Evolutionary conservation across 2,329 filamentous ascomycete genomes (phyloP), one percentile per base, ranked within the genome.

Genomic region (Fusarium luffae): DNA sequence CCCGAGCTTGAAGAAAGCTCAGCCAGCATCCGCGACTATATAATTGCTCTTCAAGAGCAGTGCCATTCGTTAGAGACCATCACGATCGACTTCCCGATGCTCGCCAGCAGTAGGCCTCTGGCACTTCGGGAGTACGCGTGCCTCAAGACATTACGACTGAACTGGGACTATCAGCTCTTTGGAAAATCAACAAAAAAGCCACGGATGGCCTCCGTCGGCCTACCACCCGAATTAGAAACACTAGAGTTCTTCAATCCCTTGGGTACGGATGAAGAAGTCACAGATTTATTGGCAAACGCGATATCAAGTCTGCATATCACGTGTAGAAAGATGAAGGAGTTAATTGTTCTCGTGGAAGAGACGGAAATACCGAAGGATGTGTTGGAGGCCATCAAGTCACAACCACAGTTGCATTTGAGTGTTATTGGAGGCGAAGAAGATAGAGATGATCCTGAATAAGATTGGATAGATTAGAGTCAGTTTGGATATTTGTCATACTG

Each of bases 111-210:
- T n/a, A 80, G 80, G 18, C 76, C 84, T 5, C 69, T 85, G 16
- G 77, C 81, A 25, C 77, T 85, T 60, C 76, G 83, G 9, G 82
- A 84, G 10, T 85, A 85, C 37, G 75, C 73, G 6, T 73, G 73
- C 0, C 78, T 85, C 21, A 82, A 77, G 49, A 79, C 78, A 1
- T 73, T 85, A 9, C 78, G 80, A 30, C 48, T 85, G 27, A 82
- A 82, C 64, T 83, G 81, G 80, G 84, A 85, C 68, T 82, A 82
- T 44, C 84, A 85, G 64, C 80, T 85, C 2, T 85, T 84, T 34
- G 84, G 84, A 16, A 79, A 78, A 50, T 78, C 81, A 0, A 79
- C 80, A n/a, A 80, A 79, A 63, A 82, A 81, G 59, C 82, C 84
- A 6, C 77, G 84, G 6, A 66, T 85, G 48, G 78, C 82, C 58